Base-by-base conservation (phyloP, 352 stramenopile genomes). In the Pythium coloratum region DNA sequence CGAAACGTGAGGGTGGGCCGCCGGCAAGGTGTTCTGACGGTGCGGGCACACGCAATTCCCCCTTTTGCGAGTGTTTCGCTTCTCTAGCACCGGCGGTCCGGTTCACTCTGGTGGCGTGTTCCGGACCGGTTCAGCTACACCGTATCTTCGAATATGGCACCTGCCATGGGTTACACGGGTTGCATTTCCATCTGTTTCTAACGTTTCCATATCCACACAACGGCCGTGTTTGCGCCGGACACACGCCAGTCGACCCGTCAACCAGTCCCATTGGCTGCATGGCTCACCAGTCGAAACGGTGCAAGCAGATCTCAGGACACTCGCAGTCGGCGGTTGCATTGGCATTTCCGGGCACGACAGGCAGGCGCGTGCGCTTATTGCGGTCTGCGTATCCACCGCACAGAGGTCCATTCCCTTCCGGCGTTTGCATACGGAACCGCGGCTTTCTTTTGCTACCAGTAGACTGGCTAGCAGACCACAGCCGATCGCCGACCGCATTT, bases 51-150 rank as follows among this genome's bases (percentile, higher is more conserved):
- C 51, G 32, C 51, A 57, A 13, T 38, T 62, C 56, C 57, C 64
- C 56, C 54, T 59, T 51, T 40, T 57, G 30, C 42, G 16, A 20
- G 40, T 61, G 62, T 62, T 36, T 54, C 64, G 58, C 64, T 70
- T 70, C 64, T 70, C 50, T 70, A 65, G 64, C 64, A 70, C 64
- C 62, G 6, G 2, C 56, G 63, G 63, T 64, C 63, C 63, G 63
- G 63, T 69, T 69, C 63, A 58, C 24, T 14, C 20, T 7, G 0
- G 14, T 30, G 20, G 20, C 30, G 7, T 6, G 47, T 56, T 59
- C 24, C 26, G 49, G 51, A 62, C 56, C 64, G 57, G 64, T 66
- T 64, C 57, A 70, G 42, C 7, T 2, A 34, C 49, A 47, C 51
- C 63, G 44, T 51, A 9, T 69, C 62, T 55, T 59, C 8, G 18